Evolutionary conservation across 2,329 filamentous ascomycete species (phyloP).

Genomic region (Whalleya microplaca): DNA sequence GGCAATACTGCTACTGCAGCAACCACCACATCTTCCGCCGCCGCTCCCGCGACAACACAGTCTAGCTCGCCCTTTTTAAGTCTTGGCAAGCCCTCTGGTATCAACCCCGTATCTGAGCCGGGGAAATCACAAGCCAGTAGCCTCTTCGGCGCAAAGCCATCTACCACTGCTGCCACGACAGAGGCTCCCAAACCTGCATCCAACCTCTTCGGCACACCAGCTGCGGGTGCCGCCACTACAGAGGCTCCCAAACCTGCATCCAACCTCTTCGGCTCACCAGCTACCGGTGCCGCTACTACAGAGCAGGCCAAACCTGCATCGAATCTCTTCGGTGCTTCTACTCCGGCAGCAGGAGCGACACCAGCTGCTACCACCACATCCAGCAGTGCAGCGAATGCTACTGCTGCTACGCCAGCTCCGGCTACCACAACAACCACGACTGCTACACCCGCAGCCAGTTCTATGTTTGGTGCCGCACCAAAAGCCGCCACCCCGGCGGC

Average conservation of each 20-base stretch:
- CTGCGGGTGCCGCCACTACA: constrained; percentile 30
- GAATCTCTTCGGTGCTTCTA: constrained; percentile 31
- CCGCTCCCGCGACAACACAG: constrained; percentile 25
- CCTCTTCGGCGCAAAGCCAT: constrained; percentile 34
- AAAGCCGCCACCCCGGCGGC: constrained; percentile 40
- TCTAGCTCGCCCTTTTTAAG: constrained; percentile 26
- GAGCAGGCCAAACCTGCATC: constrained; percentile 34
- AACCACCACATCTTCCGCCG: constrained; percentile 18
- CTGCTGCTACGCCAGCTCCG: constrained; percentile 30
- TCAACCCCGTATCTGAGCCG: constrained; percentile 33
- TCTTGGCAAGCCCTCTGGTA: constrained; percentile 24
- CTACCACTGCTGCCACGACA: constrained; percentile 30
- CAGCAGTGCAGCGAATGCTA: constrained; percentile 33
- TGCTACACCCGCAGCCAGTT: constrained; percentile 35
- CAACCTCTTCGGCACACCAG: constrained; percentile 35
- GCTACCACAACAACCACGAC: constrained; percentile 34
- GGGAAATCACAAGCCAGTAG: constrained; percentile 33
- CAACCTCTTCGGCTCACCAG: constrained; percentile 35
- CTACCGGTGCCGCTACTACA: constrained; percentile 30
- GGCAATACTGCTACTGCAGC: constrained; percentile 20
- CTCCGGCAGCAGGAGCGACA: constrained; percentile 27
- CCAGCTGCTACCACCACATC: constrained; percentile 30
- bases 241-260: constrained; percentile 35
- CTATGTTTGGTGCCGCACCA: constrained; percentile 35
- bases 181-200: constrained; percentile 35